These are phyloP conservation scores for Prunus dulcis DNA, from an alignment of 306 rosid genomes.

Conservation along the genomic window DNA sequence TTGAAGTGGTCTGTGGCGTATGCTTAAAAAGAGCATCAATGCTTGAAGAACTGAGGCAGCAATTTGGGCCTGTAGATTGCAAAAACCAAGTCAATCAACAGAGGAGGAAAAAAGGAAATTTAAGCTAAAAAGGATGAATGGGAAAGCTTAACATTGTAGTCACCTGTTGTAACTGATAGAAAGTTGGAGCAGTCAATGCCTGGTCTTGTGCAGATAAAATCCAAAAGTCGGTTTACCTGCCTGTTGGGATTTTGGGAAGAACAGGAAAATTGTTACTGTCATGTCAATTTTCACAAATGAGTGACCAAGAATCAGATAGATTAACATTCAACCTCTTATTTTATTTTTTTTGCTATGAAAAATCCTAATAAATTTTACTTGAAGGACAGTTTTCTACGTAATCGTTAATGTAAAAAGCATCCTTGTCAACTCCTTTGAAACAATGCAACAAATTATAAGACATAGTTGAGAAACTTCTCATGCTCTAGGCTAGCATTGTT, in stretches of 20 bases:
- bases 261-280: no score
- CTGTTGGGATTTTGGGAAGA: neutral
- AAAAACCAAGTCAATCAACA: neutral
- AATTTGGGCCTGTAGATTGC: slow-evolving; percentile 14
- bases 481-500: no score
- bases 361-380: no score
- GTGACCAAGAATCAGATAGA: no score
- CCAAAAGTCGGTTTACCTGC: neutral
- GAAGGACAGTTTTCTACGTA: no score
- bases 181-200: slow-evolving; percentile 8
- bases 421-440: no score
- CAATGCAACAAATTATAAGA: no score
- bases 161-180: slow-evolving; percentile 2
- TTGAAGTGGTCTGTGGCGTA: slow-evolving; percentile 56
- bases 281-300: no score
- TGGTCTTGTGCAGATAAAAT: neutral
- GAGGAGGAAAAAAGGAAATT: neutral
- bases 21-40: slow-evolving; percentile 38
- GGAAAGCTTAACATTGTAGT: neutral
- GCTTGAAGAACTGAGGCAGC: slow-evolving; percentile 45
- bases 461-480: no score
- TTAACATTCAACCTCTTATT: no score
- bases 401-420: no score
- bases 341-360: no score
- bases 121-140: neutral